phyloP scores from a whole-genome alignment of 2,329 filamentous ascomycete genomes.

The Fusarium irregulare region DNA sequence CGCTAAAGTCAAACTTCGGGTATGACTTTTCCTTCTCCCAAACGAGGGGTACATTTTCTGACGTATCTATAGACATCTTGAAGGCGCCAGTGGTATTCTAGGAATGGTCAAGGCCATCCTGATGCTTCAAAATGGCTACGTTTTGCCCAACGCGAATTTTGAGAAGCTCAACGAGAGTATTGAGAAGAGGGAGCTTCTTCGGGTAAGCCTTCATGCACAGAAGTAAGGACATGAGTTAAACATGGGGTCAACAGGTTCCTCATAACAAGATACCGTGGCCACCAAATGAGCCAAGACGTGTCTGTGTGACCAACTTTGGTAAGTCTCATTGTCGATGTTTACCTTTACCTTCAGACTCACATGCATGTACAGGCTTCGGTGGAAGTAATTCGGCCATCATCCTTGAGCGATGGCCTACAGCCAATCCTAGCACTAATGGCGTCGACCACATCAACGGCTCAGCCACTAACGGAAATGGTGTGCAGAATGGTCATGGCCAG shows the following conservation, averaged over 20 bases:
- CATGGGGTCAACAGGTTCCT: not conserved
- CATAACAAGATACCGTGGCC: not conserved
- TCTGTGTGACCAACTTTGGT: not conserved
- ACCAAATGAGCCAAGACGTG: not conserved
- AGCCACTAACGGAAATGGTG: not conserved
- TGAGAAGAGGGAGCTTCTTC: not conserved
- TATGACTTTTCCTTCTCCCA: not conserved
- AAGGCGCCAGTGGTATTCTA: conserved; percentile 1
- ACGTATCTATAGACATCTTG: not conserved
- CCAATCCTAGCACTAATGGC: not conserved
- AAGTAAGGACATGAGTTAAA: not conserved
- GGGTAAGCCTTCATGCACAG: not conserved
- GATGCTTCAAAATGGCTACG: not conserved
- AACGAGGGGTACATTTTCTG: not conserved
- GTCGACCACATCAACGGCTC: not conserved
- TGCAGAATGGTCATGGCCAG: not conserved
- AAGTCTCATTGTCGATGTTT: not conserved
- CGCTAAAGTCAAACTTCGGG: not conserved
- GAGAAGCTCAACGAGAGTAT: not conserved
- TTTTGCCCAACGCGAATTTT: not conserved
- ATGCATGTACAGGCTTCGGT: not conserved
- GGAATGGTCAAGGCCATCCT: not conserved
- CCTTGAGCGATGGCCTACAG: not conserved
- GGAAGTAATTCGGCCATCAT: not conserved
- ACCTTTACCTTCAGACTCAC: not conserved